Conservation (phyloP, 306 rosid species). For the Luffa acutangula region DNA sequence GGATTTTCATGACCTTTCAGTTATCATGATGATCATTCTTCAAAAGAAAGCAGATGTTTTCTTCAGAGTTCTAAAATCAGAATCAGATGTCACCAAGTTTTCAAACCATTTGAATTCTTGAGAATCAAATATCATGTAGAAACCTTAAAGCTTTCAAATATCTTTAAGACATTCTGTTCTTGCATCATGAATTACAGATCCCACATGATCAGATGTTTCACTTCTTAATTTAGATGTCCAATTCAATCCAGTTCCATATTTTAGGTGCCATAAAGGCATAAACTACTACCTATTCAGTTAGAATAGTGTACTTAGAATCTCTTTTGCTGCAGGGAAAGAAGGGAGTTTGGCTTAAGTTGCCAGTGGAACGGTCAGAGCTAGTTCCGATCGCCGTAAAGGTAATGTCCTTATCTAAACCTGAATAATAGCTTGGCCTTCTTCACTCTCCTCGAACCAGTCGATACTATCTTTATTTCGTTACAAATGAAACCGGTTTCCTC, state of each 20-base stretch:
- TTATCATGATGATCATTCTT: background rate
- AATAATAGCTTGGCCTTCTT: background rate
- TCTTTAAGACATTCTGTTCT: background rate
- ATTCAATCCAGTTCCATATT: background rate
- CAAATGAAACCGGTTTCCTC: background rate
- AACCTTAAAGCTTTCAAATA: background rate
- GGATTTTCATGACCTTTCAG: background rate
- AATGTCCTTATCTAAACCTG: background rate
- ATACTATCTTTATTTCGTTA: background rate
- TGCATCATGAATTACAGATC: background rate
- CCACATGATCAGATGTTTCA: background rate
- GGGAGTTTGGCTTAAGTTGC: constrained; percentile 92
- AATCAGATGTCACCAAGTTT: background rate
- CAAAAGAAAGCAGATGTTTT: background rate
- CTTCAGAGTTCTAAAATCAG: background rate
- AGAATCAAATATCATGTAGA: background rate
- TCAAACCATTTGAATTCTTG: background rate
- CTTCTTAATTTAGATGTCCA: background rate
- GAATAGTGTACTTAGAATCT: background rate
- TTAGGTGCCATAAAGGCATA: background rate
- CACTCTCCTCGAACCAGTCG: background rate
- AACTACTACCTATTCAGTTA: background rate
- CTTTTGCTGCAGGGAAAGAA: constrained; percentile 68
- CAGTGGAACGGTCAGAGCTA: constrained; percentile 52
- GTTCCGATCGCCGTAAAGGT: constrained; percentile 88